Evolutionary conservation across 441 rosid genomes (phyloP), one percentile per base, ranked within the genome.

Genomic region (Erodium moschatum): DNA sequence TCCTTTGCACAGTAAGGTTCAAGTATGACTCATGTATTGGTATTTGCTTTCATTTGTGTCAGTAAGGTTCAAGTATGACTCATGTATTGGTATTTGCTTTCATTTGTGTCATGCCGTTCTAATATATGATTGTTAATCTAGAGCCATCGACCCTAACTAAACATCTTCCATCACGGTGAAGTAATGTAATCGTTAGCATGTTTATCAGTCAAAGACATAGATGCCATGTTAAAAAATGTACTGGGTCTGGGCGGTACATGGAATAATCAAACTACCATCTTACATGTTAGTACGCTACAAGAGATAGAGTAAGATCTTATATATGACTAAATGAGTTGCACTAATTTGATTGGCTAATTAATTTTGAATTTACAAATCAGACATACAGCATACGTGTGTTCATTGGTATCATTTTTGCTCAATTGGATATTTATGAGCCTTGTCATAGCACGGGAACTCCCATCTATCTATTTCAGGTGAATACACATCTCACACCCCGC

Each of bases 401-500:
- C 50, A 44, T 44, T 10, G 10, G 50, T 44, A 44, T 44, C 50
- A 10, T 44, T 44, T 12, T 44, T 44, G 50, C n/a, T 44, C 50
- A 44, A 44, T 44, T 44, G 2, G 13, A 44, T 44, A 2, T 44
- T 44, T 44, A 38, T 44, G 4, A 44, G 50, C 50, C 50, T 44
- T 44, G 50, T 44, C n/a, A 11, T 44, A 56, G 21, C 27, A 6
- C 62, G 16, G 19, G 29, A 44, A 44, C 50, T 70, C 54, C 63
- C 63, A 8, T 73, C 56, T 35, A 64, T 73, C 27, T 70, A 20
- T 73, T 77, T 69, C 81, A 95, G 99, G 99, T 95, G 76, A 95
- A 95, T 78, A 90, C 96, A 7, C 99, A 92, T 84, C 93, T 95
- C 48, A 95, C 99, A n/a, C 99, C 99, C 16, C 96, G 97, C 46